A percentile compares a stretch with the other conserved stretches of the same genome.
Conservation (phyloP, 2,329 filamentous ascomycete species). For the Penicillium expansum region DNA sequence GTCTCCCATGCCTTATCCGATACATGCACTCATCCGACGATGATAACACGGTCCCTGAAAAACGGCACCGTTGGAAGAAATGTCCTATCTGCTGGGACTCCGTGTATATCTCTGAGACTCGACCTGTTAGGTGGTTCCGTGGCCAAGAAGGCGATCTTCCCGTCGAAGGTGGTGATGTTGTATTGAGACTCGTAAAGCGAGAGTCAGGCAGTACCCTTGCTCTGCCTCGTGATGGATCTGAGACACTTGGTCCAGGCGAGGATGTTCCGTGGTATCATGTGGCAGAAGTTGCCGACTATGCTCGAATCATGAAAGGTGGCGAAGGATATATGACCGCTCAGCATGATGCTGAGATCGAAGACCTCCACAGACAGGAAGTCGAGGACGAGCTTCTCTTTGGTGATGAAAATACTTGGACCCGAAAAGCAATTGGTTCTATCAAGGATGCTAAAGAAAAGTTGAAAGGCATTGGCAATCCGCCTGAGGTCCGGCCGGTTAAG, state of each 20-base stretch:
- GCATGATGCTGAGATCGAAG: constrained; percentile 73
- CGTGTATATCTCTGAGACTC: constrained; percentile 85
- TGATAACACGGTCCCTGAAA: constrained; percentile 62
- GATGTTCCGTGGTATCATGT: constrained; percentile 94
- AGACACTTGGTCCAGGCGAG: constrained; percentile 65
- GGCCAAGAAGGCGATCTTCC: constrained; percentile 82
- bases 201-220: constrained; percentile 79
- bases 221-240: constrained; percentile 76
- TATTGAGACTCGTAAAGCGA: constrained; percentile 80
- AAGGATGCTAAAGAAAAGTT: constrained; percentile 73
- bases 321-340: constrained; percentile 81
- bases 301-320: constrained; percentile 90
- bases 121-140: constrained; percentile 85
- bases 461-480: constrained; percentile 64
- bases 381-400: constrained; percentile 91
- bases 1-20: constrained; percentile 84
- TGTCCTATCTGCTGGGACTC: constrained; percentile 94
- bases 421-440: constrained; percentile 75
- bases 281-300: constrained; percentile 91
- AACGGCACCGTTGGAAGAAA: constrained; percentile 81
- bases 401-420: constrained; percentile 89
- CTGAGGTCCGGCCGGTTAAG: constrained; percentile 48
- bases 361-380: constrained; percentile 71
- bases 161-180: constrained; percentile 81
- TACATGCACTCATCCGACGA: constrained; percentile 88